A percentile compares a stretch with the other conserved stretches of the same genome.
Conservation (phyloP, 495 filamentous ascomycete genomes). For the Astrothelium macrocarpum region DNA sequence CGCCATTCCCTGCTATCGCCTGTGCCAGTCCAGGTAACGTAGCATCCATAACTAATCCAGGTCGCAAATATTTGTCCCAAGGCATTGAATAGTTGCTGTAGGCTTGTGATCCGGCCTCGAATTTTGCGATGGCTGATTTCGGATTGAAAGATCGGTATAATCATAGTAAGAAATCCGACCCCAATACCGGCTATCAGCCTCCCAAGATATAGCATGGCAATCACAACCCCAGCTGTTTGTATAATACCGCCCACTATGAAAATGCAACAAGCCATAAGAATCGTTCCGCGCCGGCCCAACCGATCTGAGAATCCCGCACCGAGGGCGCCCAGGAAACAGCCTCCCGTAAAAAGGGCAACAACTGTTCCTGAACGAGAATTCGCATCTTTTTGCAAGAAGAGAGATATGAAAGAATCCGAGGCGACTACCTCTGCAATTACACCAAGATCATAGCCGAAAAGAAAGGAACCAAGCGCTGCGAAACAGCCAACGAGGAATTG, state of each 20-base stretch:
- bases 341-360: constrained; percentile 37
- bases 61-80: constrained; percentile 22
- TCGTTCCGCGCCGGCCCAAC: constrained; percentile 28
- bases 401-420: constrained; percentile 26
- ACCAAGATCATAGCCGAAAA: constrained; percentile 25
- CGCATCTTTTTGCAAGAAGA: constrained; percentile 18
- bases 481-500: constrained; percentile 23
- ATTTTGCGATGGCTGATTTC: constrained; percentile 25
- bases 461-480: constrained; percentile 20
- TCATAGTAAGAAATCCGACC: constrained; percentile 24
- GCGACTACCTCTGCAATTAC: constrained; percentile 35
- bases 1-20: constrained; percentile 21
- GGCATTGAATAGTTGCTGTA: constrained; percentile 24
- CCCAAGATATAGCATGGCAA: constrained; percentile 33
- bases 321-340: constrained; percentile 24
- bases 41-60: constrained; percentile 30
- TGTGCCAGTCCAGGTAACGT: constrained; percentile 14
- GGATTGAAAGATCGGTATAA: constrained; percentile 25
- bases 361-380: constrained; percentile 27
- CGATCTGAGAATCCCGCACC: constrained; percentile 17
- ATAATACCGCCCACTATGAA: constrained; percentile 36
- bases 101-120: constrained; percentile 20
- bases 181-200: constrained; percentile 33
- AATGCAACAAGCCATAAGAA: constrained; percentile 32
- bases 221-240: constrained; percentile 32